Percentiles rank a stretch among this genome's conserved stretches.
Conservation (phyloP, 2,329 filamentous ascomycete genomes). For the Neofusicoccum sp. region DNA sequence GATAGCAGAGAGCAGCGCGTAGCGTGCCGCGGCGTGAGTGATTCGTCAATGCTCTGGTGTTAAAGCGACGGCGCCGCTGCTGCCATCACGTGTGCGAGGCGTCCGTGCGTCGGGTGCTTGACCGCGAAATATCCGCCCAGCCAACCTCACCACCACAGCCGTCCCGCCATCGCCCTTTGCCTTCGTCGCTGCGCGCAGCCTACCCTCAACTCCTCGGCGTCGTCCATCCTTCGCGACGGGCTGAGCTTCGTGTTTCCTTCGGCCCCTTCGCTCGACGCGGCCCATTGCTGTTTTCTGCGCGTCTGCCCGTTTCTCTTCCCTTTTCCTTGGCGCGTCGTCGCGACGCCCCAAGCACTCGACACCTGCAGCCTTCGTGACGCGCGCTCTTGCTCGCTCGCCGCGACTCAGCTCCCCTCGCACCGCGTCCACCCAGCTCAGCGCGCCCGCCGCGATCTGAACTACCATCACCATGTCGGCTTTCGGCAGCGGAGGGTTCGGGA, state of each 20-base stretch:
- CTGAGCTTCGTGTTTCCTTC: conserved; percentile 28
- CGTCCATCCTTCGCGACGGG: conserved; percentile 22
- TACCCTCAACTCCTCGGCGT: conserved; percentile 32
- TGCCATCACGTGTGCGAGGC: conserved; percentile 1
- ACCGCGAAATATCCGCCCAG: conserved; percentile 19
- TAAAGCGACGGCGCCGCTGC: background rate
- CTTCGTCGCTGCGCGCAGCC: conserved; percentile 20
- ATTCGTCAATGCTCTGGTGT: background rate
- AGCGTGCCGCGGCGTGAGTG: background rate
- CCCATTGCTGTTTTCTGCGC: conserved; percentile 7
- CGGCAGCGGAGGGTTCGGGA: conserved; percentile 27
- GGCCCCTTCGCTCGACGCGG: background rate
- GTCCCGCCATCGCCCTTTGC: conserved; percentile 21
- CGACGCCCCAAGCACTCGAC: conserved; percentile 21
- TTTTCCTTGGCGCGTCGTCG: conserved; percentile 34
- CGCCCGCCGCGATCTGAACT: conserved; percentile 1
- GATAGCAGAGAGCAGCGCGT: background rate
- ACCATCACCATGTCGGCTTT: conserved; percentile 21
- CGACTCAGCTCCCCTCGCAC: background rate
- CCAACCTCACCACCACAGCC: conserved; percentile 22
- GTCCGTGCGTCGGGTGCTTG: background rate
- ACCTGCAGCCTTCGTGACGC: conserved; percentile 5
- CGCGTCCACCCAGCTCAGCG: conserved; percentile 13
- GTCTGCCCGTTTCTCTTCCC: conserved; percentile 14
- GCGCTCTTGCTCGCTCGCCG: background rate